phyloP scores from a whole-genome alignment of 164 flowering plant genomes.

The Hamamelis virginiana region DNA sequence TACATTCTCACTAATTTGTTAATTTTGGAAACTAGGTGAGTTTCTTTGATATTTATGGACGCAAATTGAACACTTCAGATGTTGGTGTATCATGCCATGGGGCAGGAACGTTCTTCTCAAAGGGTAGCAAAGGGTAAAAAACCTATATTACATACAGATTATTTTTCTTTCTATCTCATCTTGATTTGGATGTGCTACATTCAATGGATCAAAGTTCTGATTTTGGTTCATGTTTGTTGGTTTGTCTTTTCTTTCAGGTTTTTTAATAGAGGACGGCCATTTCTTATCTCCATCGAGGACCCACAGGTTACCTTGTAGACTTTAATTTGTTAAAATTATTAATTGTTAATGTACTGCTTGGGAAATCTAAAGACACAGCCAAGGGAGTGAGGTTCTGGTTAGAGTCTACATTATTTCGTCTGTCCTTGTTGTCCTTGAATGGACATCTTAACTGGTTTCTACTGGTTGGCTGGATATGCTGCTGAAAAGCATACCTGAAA shows the following conservation, averaged over 20 bases:
- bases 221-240: neutral
- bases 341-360: neutral
- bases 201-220: neutral
- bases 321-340: neutral
- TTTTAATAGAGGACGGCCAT: slow-evolving; percentile 42
- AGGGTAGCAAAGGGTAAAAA: slow-evolving; percentile 70
- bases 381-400: neutral
- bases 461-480: neutral
- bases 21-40: slow-evolving; percentile 48
- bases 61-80: slow-evolving; percentile 73
- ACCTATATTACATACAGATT: neutral
- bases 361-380: neutral
- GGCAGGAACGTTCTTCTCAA: slow-evolving; percentile 62
- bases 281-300: slow-evolving; percentile 78
- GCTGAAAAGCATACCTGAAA: neutral
- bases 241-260: slow-evolving; percentile 45
- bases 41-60: slow-evolving; percentile 92
- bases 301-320: slow-evolving; percentile 67
- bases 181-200: neutral
- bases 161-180: neutral
- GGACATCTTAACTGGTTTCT: too few relatives aligned
- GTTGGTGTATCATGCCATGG: slow-evolving; percentile 89
- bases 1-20: slow-evolving; percentile 1
- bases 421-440: too few relatives aligned
- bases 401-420: too few relatives aligned